These are phyloP conservation scores for Fomitopsis schrenkii DNA, from an alignment of 1,284 basidiomycete species.

Conservation along the genomic window DNA sequence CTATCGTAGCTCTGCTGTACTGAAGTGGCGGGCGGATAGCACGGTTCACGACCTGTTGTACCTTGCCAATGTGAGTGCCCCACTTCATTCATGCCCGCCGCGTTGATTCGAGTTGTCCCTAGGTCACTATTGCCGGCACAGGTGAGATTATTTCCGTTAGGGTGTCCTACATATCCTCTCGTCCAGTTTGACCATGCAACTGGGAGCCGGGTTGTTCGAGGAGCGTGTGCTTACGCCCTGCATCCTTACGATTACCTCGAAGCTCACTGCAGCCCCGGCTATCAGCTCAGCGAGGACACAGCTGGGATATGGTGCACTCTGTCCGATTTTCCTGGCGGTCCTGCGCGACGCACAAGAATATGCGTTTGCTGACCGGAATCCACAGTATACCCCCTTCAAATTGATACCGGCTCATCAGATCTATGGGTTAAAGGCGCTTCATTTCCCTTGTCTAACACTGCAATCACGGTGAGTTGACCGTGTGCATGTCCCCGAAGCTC, in stretches of 20 bases:
- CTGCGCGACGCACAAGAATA: background rate
- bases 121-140: slow-evolving; percentile 61
- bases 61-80: slow-evolving; percentile 58
- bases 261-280: too few relatives aligned
- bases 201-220: too few relatives aligned
- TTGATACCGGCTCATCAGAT: slow-evolving; percentile 81
- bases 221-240: too few relatives aligned
- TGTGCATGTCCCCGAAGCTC: background rate
- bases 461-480: slow-evolving; percentile 43
- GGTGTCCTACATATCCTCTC: too few relatives aligned
- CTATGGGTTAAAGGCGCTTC: slow-evolving; percentile 63
- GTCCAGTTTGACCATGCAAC: too few relatives aligned
- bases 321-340: too few relatives aligned
- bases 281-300: too few relatives aligned
- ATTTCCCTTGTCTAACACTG: slow-evolving; percentile 48
- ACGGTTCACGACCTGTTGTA: slow-evolving; percentile 73
- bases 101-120: slow-evolving; percentile 2
- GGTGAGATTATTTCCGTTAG: slow-evolving; percentile 35
- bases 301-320: too few relatives aligned
- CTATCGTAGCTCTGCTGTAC: background rate
- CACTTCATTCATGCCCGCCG: background rate
- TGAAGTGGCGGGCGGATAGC: slow-evolving; percentile 29
- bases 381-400: slow-evolving; percentile 62
- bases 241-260: too few relatives aligned
- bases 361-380: background rate